Evolutionary conservation across 345 rosid species (phyloP), one percentile per base, ranked within the genome.

Genomic region (Conringia planisiliqua): DNA sequence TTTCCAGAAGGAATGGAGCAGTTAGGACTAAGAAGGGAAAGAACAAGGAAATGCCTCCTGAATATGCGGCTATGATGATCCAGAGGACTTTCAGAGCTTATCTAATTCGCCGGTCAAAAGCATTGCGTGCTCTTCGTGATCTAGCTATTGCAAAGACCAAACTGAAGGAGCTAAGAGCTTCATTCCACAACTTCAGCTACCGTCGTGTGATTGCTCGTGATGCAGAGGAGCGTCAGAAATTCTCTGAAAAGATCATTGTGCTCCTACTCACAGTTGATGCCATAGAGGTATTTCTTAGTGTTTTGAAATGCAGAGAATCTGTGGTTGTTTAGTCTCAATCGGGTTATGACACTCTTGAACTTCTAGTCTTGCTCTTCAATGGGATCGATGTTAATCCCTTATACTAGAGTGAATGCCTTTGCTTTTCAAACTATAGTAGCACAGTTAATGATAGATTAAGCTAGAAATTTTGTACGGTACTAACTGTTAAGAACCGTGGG

Each of bases 261-360:
- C 86, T 96, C 73, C 97, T 95, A 27, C 98, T 92, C 33, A 89
- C 98, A 0, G 93, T 89, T 71, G 99, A 92, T 78, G 90, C 93
- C 85, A 89, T 90, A 74, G 97, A 96, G 98, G 99, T 96, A 89
- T n/a, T 1, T 61, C 30, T 62, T 42, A 10, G 5, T 30, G n/a
- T 24, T 57, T 6, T n/a, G n/a, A n/a, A n/a, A n/a, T n/a, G n/a
- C n/a, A n/a, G n/a, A n/a, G n/a, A n/a, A n/a, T n/a, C n/a, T n/a
- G n/a, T 20, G 33, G 57, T 27, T 36, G 4, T 4, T 5, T 10
- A 6, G 56, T 47, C 39, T 66, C 9, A 18, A 11, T 43, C 39
- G 58, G 10, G 66, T 26, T 10, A 27, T 68, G 11, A 39, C 47
- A 38, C 12, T 26, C 30, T 6, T n/a, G 27, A 8, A 42, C 30